These are phyloP conservation scores for Boletellus sp. DNA, from an alignment of 768 basidiomycete genomes.

Conservation along the genomic window DNA sequence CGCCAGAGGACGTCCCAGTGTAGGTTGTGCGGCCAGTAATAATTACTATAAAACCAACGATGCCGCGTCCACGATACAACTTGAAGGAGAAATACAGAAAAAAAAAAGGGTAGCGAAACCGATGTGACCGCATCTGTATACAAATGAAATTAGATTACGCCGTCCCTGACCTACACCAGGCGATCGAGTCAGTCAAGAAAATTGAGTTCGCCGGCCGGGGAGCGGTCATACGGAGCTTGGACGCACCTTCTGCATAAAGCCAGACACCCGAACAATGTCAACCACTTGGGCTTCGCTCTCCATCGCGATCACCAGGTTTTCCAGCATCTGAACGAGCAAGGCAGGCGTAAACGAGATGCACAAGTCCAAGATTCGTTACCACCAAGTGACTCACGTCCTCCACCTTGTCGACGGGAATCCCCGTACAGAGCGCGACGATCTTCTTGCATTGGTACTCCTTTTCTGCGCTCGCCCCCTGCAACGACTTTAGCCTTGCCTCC, in stretches of 20 bases:
- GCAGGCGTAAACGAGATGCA: slow-evolving; percentile 26
- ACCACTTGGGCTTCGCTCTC: slow-evolving; percentile 83
- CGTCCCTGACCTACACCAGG: slow-evolving; percentile 36
- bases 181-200: slow-evolving; percentile 21
- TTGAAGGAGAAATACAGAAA: slow-evolving; percentile 16
- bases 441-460: slow-evolving; percentile 91
- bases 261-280: slow-evolving; percentile 81
- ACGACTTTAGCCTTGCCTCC: slow-evolving; percentile 57
- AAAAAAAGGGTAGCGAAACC: slow-evolving; percentile 8
- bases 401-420: slow-evolving; percentile 81
- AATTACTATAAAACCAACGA: slow-evolving; percentile 25
- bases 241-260: slow-evolving; percentile 85
- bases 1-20: slow-evolving; percentile 59
- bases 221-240: slow-evolving; percentile 6
- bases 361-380: slow-evolving; percentile 11
- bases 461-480: slow-evolving; percentile 81
- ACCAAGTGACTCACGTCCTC: slow-evolving; percentile 68
- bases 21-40: slow-evolving; percentile 18
- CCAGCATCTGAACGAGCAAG: slow-evolving; percentile 60
- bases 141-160: slow-evolving; percentile 35
- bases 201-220: slow-evolving; percentile 17
- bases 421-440: slow-evolving; percentile 85
- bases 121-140: slow-evolving; percentile 12
- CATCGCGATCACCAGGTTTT: slow-evolving; percentile 79
- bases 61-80: slow-evolving; percentile 33